phyloP scores from a whole-genome alignment of 1,284 basidiomycete species.

The Austropuccinia psidii region DNA sequence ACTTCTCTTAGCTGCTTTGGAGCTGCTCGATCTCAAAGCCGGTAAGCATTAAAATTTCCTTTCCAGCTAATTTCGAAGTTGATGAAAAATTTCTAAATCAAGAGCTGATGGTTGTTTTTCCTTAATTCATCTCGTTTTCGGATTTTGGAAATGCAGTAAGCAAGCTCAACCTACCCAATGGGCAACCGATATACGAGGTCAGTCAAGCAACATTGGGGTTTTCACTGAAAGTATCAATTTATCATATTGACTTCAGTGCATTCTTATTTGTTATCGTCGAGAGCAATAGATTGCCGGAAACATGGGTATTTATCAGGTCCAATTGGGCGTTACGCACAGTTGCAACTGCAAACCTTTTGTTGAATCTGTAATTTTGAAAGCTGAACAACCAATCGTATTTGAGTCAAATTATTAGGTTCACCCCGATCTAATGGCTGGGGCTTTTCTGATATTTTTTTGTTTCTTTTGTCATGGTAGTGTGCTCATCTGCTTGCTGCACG shows the following conservation, averaged over 20 bases:
- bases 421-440: background rate
- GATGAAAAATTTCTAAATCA: no score
- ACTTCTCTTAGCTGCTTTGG: background rate
- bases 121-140: no score
- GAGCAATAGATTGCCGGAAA: slow-evolving; percentile 7
- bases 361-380: background rate
- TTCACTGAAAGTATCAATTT: no score
- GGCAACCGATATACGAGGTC: background rate
- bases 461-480: background rate
- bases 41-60: background rate
- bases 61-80: no score
- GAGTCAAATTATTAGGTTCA: background rate
- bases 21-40: slow-evolving; percentile 2
- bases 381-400: background rate
- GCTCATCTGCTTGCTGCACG: background rate
- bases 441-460: background rate
- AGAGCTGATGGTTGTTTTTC: no score
- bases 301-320: background rate
- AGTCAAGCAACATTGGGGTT: no score
- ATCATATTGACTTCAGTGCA: no score
- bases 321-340: background rate
- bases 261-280: background rate
- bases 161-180: no score
- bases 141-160: no score
- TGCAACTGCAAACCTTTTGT: slow-evolving; percentile 3